Percentiles rank a stretch among this genome's conserved stretches.
phyloP scores from a whole-genome alignment of 768 basidiomycete genomes.

The Tulasnella sp. region DNA sequence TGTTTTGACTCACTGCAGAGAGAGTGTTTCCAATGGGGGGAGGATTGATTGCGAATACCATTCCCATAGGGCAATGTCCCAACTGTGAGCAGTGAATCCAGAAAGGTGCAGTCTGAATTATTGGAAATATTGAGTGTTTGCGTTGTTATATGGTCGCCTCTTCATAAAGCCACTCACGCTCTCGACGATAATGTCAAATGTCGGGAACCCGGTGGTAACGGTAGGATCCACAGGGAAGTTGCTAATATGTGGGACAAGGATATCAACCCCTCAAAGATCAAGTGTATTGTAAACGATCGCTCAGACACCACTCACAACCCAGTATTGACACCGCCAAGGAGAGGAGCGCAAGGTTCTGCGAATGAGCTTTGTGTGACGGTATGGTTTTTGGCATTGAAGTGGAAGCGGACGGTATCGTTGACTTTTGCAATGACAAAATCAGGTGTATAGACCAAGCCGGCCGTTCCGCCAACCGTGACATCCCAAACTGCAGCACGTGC shows the following conservation, averaged over 20 bases:
- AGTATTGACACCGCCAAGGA: conserved; percentile 42
- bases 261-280: conserved; percentile 49
- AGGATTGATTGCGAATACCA: conserved; percentile 19
- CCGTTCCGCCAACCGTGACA: conserved; percentile 14
- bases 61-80: conserved; percentile 17
- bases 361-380: conserved; percentile 47
- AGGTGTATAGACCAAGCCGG: conserved; percentile 12
- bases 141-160: no score
- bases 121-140: no score
- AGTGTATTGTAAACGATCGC: conserved; percentile 27
- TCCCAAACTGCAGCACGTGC: neutral
- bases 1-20: neutral
- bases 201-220: conserved; percentile 29
- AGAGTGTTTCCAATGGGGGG: conserved; percentile 16
- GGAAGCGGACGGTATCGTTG: conserved; percentile 41
- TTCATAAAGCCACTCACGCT: conserved; percentile 22
- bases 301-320: conserved; percentile 36
- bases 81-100: conserved; percentile 16
- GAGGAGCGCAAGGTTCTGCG: conserved; percentile 35
- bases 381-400: conserved; percentile 47
- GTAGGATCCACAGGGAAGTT: conserved; percentile 32
- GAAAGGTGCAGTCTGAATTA: conserved; percentile 5
- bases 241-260: neutral
- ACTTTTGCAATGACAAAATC: conserved; percentile 19
- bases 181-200: conserved; percentile 6